These are phyloP conservation scores for Megacollybia marginata DNA, from an alignment of 768 basidiomycete genomes.

Conservation along the genomic window DNA sequence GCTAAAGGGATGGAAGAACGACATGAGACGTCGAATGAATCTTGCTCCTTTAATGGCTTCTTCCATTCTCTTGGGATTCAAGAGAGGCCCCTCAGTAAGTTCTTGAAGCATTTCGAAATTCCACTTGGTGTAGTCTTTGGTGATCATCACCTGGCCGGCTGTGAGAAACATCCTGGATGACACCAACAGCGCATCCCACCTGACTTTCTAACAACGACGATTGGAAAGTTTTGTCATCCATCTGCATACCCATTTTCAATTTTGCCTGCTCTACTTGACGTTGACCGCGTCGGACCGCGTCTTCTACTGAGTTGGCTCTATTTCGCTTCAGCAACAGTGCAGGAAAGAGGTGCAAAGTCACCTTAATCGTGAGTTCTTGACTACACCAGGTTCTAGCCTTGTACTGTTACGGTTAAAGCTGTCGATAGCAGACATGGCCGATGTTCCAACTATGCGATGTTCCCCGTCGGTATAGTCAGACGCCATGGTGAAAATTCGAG, in stretches of 20 bases:
- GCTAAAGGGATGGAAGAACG: slow-evolving; percentile 88
- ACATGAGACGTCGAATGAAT: slow-evolving; percentile 85
- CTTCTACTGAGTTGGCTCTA: slow-evolving; percentile 79
- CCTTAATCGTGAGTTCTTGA: slow-evolving; percentile 61
- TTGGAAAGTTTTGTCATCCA: slow-evolving; percentile 94
- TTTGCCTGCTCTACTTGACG: slow-evolving; percentile 87
- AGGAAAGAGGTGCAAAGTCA: slow-evolving; percentile 13
- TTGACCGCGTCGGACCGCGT: slow-evolving; percentile 81
- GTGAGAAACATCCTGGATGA: not conserved
- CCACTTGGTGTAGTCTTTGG: slow-evolving; percentile 90
- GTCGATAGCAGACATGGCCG: slow-evolving; percentile 82
- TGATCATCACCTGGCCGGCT: slow-evolving; percentile 61
- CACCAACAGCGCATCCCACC: slow-evolving; percentile 29
- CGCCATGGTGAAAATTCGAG: slow-evolving; percentile 79
- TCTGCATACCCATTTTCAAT: slow-evolving; percentile 84
- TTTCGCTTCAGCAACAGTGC: not conserved
- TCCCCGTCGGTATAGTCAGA: slow-evolving; percentile 72
- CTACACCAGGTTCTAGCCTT: slow-evolving; percentile 51
- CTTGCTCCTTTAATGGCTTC: slow-evolving; percentile 89
- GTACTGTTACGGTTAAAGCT: slow-evolving; percentile 88
- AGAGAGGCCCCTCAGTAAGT: slow-evolving; percentile 84
- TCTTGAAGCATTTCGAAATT: slow-evolving; percentile 85
- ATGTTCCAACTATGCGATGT: slow-evolving; percentile 75
- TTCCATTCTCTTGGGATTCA: slow-evolving; percentile 88
- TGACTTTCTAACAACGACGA: slow-evolving; percentile 79